Conservation (phyloP, 2,329 filamentous ascomycete genomes). For the Ophiocordyceps camponoti-saundersi region DNA sequence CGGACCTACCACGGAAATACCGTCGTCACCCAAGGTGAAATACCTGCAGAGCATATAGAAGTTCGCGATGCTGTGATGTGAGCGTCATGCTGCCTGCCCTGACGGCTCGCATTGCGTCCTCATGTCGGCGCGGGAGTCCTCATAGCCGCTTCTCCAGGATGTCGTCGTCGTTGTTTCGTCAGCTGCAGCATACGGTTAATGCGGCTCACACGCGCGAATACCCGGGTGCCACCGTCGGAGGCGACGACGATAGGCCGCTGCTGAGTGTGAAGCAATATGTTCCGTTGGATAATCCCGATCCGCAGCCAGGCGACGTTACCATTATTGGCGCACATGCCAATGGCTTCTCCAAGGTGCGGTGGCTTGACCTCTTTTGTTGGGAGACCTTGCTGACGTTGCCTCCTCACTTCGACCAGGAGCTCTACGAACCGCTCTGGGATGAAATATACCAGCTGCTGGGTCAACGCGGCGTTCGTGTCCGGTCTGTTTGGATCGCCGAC, state of each 20-base stretch:
- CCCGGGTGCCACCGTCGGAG: conserved; percentile 49
- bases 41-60: no score
- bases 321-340: conserved; percentile 82
- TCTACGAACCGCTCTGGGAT: conserved; percentile 87
- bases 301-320: conserved; percentile 62
- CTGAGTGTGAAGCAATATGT: conserved; percentile 80
- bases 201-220: conserved; percentile 65
- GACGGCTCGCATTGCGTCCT: not conserved
- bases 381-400: not conserved
- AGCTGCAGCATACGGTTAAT: not conserved
- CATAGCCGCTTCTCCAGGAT: not conserved
- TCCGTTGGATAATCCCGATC: conserved; percentile 50
- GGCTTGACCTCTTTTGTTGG: not conserved
- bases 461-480: conserved; percentile 48
- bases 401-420: conserved; percentile 36
- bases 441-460: conserved; percentile 49
- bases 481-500: conserved; percentile 80
- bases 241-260: conserved; percentile 57
- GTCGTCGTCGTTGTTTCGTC: not conserved
- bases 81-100: not conserved
- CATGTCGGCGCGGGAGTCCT: not conserved
- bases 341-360: conserved; percentile 66
- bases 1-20: not conserved
- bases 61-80: not conserved
- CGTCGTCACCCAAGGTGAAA: no score